A percentile compares a stretch with the other conserved stretches of the same genome.
phyloP scores from a whole-genome alignment of 2,329 filamentous ascomycete species.

The Colletotrichum truncatum region DNA sequence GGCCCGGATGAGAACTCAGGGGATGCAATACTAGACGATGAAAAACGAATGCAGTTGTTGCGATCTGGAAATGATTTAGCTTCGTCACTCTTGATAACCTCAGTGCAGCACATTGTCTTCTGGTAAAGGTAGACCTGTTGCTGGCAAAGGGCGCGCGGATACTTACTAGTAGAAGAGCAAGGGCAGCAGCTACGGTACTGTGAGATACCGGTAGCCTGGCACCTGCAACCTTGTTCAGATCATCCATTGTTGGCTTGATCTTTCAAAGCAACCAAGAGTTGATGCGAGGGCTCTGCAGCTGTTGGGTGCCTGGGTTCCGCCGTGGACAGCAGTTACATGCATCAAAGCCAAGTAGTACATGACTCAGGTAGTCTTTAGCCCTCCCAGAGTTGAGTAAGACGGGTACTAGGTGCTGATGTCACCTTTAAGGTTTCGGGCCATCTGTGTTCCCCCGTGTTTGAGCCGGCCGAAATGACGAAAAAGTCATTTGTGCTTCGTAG shows the following conservation, averaged over 20 bases:
- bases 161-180: not conserved
- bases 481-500: too few relatives aligned
- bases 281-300: too few relatives aligned
- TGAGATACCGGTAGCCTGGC: not conserved
- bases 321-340: not conserved
- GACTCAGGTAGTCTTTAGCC: not conserved
- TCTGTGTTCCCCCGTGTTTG: not conserved
- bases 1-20: not conserved
- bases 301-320: not conserved
- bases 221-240: slow-evolving; percentile 3
- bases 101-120: too few relatives aligned
- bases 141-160: too few relatives aligned
- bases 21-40: not conserved
- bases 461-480: not conserved
- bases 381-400: not conserved
- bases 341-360: not conserved
- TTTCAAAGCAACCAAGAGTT: not conserved
- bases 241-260: slow-evolving; percentile 2
- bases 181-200: not conserved
- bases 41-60: not conserved
- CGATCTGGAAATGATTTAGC: not conserved
- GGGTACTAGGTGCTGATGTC: slow-evolving; percentile 8
- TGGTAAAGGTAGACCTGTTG: too few relatives aligned
- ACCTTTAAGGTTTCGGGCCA: not conserved
- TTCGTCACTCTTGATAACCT: too few relatives aligned